Base-by-base conservation (phyloP, 139 green algal genomes). In the Coelastrella sp. region DNA sequence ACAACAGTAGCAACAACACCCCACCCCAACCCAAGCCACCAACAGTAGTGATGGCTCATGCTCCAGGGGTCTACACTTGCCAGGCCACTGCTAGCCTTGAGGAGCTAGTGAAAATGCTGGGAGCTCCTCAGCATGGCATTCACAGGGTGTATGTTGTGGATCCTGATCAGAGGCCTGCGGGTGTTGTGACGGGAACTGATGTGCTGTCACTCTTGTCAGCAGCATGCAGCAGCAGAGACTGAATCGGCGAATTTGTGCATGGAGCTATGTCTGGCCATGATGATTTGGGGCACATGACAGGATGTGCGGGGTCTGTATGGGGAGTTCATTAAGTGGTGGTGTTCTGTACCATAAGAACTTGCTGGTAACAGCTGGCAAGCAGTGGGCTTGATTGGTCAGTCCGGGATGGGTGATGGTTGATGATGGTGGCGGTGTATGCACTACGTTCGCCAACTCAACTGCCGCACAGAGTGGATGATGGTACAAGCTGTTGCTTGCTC, bases 91-190 rank as follows among this genome's bases (percentile, higher is more conserved):
- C 75, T n/a, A 82, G 75, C 75, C 53, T 82, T 9, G 75, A 82
- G 35, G 75, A 82, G 32, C 37, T 69, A 23, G 35, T 82, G 7
- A 71, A 71, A 35, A 82, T 69, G 75, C 75, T 82, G 51, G 75
- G 75, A 4, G 35, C 35, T 0, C 53, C 53, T 5, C 25, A 37
- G 23, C 53, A 90, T 37, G 72, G 81, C 53, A 78, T 95, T 43
- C 92, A 95, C 81, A 79, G 92, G n/a, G 83, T 95, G 71, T 95
- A 95, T 63, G 84, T 95, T 30, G 91, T 91, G 69, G 85, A 89
- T 69, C 79, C 89, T 0, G 75, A 86, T 34, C 60, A 83, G 51
- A 59, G 83, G 75, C 75, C 75, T 4, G 75, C 75, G 3, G 75
- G 75, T 13, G 75, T 82, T 38, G 75, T 82, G 21, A 82, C 75